These are phyloP conservation scores for Trichoderma gamsii DNA, from an alignment of 495 filamentous ascomycete genomes.

Conservation along the genomic window DNA sequence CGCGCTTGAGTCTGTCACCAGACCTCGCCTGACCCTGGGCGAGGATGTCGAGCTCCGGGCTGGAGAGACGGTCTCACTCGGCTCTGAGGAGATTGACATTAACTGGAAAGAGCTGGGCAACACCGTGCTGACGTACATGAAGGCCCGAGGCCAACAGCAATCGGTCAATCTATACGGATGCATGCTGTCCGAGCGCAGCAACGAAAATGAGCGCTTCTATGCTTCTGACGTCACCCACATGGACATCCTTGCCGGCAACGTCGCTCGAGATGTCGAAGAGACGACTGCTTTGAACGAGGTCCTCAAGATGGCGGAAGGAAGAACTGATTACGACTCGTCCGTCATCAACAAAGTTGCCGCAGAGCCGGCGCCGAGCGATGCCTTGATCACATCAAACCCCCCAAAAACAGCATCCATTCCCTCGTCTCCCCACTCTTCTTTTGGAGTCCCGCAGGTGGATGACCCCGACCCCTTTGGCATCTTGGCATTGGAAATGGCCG, in stretches of 20 bases:
- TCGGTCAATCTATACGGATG: slow-evolving; percentile 80
- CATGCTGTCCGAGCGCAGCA: slow-evolving; percentile 72
- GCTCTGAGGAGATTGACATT: slow-evolving; percentile 63
- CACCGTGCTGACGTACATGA: slow-evolving; percentile 83
- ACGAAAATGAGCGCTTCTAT: slow-evolving; percentile 89
- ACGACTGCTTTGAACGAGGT: slow-evolving; percentile 67
- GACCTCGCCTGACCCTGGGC: slow-evolving; percentile 68
- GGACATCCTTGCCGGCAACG: slow-evolving; percentile 78
- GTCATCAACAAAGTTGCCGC: slow-evolving; percentile 41
- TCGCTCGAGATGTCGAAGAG: slow-evolving; percentile 57
- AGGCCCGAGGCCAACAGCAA: slow-evolving; percentile 77
- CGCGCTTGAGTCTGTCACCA: slow-evolving; percentile 74
- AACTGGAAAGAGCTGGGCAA: slow-evolving; percentile 50
- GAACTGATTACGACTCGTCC: slow-evolving; percentile 59
- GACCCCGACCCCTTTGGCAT: slow-evolving; percentile 89
- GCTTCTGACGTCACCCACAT: slow-evolving; percentile 58
- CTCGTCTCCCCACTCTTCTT: slow-evolving; percentile 36
- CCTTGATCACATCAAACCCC: slow-evolving; percentile 40
- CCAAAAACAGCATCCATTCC: slow-evolving; percentile 27
- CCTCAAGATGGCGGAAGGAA: slow-evolving; percentile 79
- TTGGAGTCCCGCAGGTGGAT: slow-evolving; percentile 71
- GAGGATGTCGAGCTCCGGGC: slow-evolving; percentile 70
- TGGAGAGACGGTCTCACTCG: slow-evolving; percentile 72
- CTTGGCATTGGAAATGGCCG: slow-evolving; percentile 73
- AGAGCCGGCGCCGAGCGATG: slow-evolving; percentile 68